Percentiles rank a stretch among this genome's conserved stretches.
Evolutionary conservation across 1,139 yeast genomes (phyloP).

Genomic region (Debaryomyces nepalensis): DNA sequence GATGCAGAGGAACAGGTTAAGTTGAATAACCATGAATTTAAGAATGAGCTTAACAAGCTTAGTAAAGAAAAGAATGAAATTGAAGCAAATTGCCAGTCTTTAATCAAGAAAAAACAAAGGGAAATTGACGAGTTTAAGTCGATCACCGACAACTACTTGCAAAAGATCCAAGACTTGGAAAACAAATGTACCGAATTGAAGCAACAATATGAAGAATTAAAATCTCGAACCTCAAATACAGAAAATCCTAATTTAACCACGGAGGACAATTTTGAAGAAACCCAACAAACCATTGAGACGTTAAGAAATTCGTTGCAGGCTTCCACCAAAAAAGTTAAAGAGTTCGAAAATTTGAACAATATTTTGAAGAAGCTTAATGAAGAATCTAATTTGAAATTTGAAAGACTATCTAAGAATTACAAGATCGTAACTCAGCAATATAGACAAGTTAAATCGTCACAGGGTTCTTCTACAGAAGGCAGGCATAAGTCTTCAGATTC

Average conservation of each 20-base stretch:
- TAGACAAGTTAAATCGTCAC: conserved; percentile 32
- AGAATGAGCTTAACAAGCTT: conserved; percentile 34
- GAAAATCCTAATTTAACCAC: conserved; percentile 18
- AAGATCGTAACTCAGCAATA: conserved; percentile 64
- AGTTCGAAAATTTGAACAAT: conserved; percentile 59
- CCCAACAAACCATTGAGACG: conserved; percentile 43
- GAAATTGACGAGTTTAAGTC: conserved; percentile 51
- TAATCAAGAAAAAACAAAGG: conserved; percentile 54
- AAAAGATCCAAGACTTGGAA: conserved; percentile 40
- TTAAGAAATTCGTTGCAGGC: conserved; percentile 57
- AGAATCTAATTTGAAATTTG: conserved; percentile 67
- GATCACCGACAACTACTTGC: conserved; percentile 31
- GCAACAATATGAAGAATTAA: conserved; percentile 24
- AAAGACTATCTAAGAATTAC: conserved; percentile 68
- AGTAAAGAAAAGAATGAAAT: conserved; percentile 63
- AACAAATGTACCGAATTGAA: conserved; percentile 43
- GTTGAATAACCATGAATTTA: conserved; percentile 41
- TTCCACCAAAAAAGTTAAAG: conserved; percentile 55
- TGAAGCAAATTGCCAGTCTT: conserved; percentile 57
- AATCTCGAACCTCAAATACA: neutral
- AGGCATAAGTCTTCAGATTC: conserved; percentile 9
- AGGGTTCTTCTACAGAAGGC: conserved; percentile 11
- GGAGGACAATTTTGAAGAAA: conserved; percentile 29
- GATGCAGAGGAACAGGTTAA: conserved; percentile 70
- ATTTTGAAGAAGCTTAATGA: conserved; percentile 68